These are phyloP conservation scores for Yamadazyma blattariae DNA, from an alignment of 1,139 yeast genomes.

Conservation along the genomic window DNA sequence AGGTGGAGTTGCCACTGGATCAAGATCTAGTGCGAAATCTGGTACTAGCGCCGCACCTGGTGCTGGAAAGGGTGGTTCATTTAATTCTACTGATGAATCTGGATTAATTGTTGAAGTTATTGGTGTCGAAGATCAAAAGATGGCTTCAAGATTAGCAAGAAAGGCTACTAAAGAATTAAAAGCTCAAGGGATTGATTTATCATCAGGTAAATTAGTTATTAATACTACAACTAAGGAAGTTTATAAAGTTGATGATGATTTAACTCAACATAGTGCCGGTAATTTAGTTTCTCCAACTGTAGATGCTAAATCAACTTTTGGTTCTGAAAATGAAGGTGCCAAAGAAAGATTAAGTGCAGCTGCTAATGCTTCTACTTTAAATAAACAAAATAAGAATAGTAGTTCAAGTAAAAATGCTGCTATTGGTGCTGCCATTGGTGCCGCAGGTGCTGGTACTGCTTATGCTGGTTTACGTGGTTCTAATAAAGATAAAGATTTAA, in stretches of 20 bases:
- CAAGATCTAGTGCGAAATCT: conserved; percentile 8
- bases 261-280: neutral
- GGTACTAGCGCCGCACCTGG: conserved; percentile 6
- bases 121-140: conserved; percentile 31
- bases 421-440: conserved; percentile 9
- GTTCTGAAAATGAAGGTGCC: conserved; percentile 6
- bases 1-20: neutral
- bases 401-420: neutral
- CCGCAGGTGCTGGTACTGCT: conserved; percentile 15
- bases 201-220: conserved; percentile 34
- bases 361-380: conserved; percentile 5
- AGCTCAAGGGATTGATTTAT: conserved; percentile 34
- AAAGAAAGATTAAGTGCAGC: conserved; percentile 11
- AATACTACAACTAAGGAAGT: conserved; percentile 34
- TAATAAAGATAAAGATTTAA: neutral
- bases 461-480: conserved; percentile 9
- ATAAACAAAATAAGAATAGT: neutral
- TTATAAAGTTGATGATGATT: conserved; percentile 21
- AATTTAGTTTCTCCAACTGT: conserved; percentile 7
- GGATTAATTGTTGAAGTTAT: conserved; percentile 35
- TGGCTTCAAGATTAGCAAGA: conserved; percentile 35
- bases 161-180: conserved; percentile 33
- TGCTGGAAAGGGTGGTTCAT: conserved; percentile 2
- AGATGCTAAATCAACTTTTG: conserved; percentile 1
- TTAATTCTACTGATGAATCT: conserved; percentile 8